Conservation (phyloP, 2,329 filamentous ascomycete genomes). For the Botrytis byssoidea region DNA sequence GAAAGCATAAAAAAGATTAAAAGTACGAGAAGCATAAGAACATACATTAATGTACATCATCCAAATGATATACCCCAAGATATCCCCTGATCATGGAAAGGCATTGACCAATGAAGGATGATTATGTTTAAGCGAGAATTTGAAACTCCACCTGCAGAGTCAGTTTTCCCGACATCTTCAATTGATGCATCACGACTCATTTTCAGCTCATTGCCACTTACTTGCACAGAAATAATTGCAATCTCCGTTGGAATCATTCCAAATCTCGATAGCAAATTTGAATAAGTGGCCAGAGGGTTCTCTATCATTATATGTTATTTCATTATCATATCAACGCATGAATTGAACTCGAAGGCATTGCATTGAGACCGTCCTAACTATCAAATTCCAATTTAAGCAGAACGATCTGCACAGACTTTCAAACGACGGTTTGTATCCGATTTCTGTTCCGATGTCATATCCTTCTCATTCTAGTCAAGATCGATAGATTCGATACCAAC, state of each 20-base stretch:
- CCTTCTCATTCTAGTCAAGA: neutral
- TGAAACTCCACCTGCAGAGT: neutral
- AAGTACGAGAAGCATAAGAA: slow-evolving; percentile 6
- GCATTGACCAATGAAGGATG: neutral
- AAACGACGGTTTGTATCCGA: neutral
- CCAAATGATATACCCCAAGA: neutral
- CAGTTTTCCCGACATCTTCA: neutral
- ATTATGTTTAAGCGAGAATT: slow-evolving; percentile 12
- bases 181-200: slow-evolving; percentile 11
- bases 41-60: slow-evolving; percentile 6
- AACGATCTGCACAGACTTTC: neutral
- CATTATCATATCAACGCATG: slow-evolving; percentile 10
- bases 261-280: slow-evolving; percentile 3
- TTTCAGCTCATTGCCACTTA: neutral
- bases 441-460: neutral
- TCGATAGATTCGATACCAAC: neutral
- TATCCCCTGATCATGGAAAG: neutral
- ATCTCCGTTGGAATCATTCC: slow-evolving; percentile 1
- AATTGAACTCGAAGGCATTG: slow-evolving; percentile 6
- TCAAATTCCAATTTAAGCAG: neutral
- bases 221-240: neutral
- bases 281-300: neutral
- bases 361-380: neutral
- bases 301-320: slow-evolving; percentile 14
- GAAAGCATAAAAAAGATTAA: neutral